Base-by-base conservation (phyloP, 257 asterid species). In the Solanum pimpinellifolium region DNA sequence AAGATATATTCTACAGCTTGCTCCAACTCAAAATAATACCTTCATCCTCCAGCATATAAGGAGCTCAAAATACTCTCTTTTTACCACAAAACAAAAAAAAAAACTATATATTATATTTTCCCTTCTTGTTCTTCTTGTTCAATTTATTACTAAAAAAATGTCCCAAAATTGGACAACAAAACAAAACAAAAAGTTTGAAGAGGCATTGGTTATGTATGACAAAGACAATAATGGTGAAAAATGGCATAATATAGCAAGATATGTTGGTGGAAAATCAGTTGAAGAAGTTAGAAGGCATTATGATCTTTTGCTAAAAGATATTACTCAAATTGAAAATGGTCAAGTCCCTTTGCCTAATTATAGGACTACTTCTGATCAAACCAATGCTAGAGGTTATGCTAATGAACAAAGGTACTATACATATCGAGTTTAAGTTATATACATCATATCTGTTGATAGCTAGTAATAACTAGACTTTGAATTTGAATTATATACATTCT, bases 171-270 rank as follows among this genome's bases (percentile, higher is more conserved):
- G 93, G 93, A 91, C 93, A 27, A 86, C 91, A 23, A 89, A 85
- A 52, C 93, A 91, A 69, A 91, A 91, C 93, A 91, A 91, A 86
- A 92, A 88, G 42, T 91, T 91, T n/a, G 93, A 91, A 82, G 93
- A 91, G 41, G 93, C 93, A 75, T 69, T 91, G 89, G 93, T 89
- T 12, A 60, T 44, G 86, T 90, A 84, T 68, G 93, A 90, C 52
- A 89, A 85, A 90, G 93, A 90, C 86, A 90, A 91, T 27, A 78
- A 8, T 20, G 90, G 90, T n/a, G 92, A 91, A 49, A 89, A 91
- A n/a, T 90, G 91, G 93, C 69, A 85, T 15, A 89, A 91, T 60
- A 91, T 91, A 29, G 91, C 93, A 11, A 88, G 90, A 87, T 89
- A 88, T 21, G 93, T 91, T 9, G 91, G 86, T 33, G 93, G 92